Evolutionary conservation across 2,329 filamentous ascomycete species (phyloP).

Genomic region (Fusarium proliferatum): DNA sequence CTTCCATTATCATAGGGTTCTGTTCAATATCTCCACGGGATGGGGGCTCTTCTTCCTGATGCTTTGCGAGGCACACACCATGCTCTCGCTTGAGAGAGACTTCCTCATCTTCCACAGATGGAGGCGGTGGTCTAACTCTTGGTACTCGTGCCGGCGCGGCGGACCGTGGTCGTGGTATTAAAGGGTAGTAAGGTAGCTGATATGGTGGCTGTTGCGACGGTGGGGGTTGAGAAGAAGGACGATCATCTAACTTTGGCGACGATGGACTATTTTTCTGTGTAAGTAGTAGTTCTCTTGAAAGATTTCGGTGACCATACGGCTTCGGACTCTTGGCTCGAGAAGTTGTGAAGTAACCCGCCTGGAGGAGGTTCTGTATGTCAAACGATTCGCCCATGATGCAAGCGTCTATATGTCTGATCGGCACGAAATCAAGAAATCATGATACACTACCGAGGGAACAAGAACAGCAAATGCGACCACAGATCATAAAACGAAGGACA

Average conservation of each 20-base stretch:
- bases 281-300: constrained; percentile 11
- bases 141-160: constrained; percentile 27
- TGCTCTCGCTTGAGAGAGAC: constrained; percentile 72
- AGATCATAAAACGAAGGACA: constrained; percentile 8
- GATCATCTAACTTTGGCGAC: constrained; percentile 32
- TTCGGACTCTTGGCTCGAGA: constrained; percentile 53
- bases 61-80: constrained; percentile 48
- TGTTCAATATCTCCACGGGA: constrained; percentile 76
- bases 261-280: constrained; percentile 32
- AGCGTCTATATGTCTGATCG: constrained; percentile 27
- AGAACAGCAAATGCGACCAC: constrained; percentile 19
- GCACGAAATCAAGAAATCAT: constrained; percentile 37
- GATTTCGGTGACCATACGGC: constrained; percentile 38
- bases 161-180: constrained; percentile 31
- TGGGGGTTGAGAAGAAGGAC: constrained; percentile 30
- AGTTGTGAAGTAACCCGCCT: constrained; percentile 63
- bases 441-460: constrained; percentile 30
- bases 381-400: constrained; percentile 56
- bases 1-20: constrained; percentile 72
- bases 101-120: constrained; percentile 76
- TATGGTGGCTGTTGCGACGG: constrained; percentile 23
- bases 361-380: constrained; percentile 59
- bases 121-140: constrained; percentile 66
- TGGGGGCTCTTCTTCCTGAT: constrained; percentile 64
- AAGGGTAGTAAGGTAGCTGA: constrained; percentile 34